Base-by-base conservation (phyloP, 2,329 filamentous ascomycete species). In the Polytolypa hystricis region DNA sequence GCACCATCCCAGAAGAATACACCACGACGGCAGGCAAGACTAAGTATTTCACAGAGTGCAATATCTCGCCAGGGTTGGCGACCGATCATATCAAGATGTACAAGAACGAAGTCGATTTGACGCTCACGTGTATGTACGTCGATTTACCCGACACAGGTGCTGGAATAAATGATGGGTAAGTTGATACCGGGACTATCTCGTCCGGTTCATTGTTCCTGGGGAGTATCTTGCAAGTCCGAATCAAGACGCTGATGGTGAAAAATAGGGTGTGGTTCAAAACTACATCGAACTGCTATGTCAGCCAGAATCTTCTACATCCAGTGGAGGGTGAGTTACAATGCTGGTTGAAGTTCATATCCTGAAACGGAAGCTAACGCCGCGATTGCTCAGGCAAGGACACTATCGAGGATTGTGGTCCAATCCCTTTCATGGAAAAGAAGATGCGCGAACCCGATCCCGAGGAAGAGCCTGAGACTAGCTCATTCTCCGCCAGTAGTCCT, bases 41-140 rank as follows among this genome's bases (percentile, higher is more conserved):
- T 10, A 5, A 32, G 4, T 32, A 32, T 11, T 32, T 15, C 12
- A 17, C 30, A 10, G 30, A 32, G 15, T 32, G 30, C 18, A 32
- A 32, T 19, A 32, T 32, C 17, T 5, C 19, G 16, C 30, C 30
- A 17, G 7, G 5, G 7, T 7, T 32, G 15, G 8, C n/a, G 9
- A 17, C 14, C 9, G 30, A 32, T 17, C 30, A 32, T 32, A 32
- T 32, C 30, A 32, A 32, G 30, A 32, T 32, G 30, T 32, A 32
- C 17, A 16, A 32, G 15, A n/a, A 32, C 12, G 30, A 18, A 11
- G 19, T 32, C 9, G 30, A 32, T 5, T 20, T 32, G 12, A 18
- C 30, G 10, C 10, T 32, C 6, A 32, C 30, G 4, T 32, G 30
- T 12, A 18, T 18, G 10, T 16, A 32, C 21, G 21, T 7, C 7